Conservation (phyloP, 352 stramenopile genomes). For the Globisporangium iwayamae region DNA sequence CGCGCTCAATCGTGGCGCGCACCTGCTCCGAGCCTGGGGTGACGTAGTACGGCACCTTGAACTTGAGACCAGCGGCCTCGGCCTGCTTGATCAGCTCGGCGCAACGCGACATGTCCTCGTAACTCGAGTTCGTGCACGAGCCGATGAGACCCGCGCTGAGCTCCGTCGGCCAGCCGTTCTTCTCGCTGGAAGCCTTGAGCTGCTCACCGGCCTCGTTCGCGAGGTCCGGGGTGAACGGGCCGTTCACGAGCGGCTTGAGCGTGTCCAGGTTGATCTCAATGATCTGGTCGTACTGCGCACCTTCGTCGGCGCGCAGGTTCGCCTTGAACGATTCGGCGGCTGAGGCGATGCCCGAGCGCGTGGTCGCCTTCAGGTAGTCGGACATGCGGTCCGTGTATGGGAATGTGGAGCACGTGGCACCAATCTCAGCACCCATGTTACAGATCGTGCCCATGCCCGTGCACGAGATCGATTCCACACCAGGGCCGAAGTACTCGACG, state of each 20-base stretch:
- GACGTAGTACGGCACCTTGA: constrained; percentile 92
- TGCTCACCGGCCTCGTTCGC: constrained; percentile 75
- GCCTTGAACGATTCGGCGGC: constrained; percentile 84
- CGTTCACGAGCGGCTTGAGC: constrained; percentile 90
- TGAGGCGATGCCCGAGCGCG: constrained; percentile 86
- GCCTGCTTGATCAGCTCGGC: constrained; percentile 88
- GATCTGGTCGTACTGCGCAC: constrained; percentile 91
- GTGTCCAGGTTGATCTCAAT: constrained; percentile 92
- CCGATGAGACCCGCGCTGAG: constrained; percentile 91
- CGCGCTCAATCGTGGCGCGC: constrained; percentile 88
- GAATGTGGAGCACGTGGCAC: constrained; percentile 93
- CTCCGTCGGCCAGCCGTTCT: constrained; percentile 90
- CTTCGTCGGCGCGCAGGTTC: constrained; percentile 88
- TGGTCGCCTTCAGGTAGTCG: constrained; percentile 90
- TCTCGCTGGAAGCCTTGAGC: constrained; percentile 65
- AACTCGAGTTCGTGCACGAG: constrained; percentile 94
- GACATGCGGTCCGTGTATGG: constrained; percentile 91
- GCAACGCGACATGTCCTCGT: constrained; percentile 92
- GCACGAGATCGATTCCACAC: constrained; percentile 92
- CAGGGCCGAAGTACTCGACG: constrained; percentile 92
- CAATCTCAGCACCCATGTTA: constrained; percentile 95
- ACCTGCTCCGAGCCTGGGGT: constrained; percentile 92
- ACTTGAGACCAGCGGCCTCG: constrained; percentile 79
- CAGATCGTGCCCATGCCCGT: constrained; percentile 94
- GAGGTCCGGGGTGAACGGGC: constrained; percentile 91